Percentiles rank a stretch among this genome's conserved stretches.
phyloP scores from a whole-genome alignment of 1,284 basidiomycete species.

The Austroboletus niveus region DNA sequence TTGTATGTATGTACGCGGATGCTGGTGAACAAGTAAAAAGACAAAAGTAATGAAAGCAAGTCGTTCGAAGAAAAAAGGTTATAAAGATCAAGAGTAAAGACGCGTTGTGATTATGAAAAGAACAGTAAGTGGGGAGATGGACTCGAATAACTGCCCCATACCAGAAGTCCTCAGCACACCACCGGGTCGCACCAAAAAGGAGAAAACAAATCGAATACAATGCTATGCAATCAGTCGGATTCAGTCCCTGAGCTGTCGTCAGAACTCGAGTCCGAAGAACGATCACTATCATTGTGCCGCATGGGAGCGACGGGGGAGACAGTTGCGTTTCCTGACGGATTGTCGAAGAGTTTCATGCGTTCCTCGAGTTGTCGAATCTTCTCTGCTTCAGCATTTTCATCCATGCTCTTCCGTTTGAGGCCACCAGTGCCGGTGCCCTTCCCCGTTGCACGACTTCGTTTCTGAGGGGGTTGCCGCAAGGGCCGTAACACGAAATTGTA shows the following conservation, averaged over 20 bases:
- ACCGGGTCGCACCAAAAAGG: constrained; percentile 12
- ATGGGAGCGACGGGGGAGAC: constrained; percentile 35
- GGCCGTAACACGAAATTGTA: constrained; percentile 92
- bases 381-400: constrained; percentile 85
- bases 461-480: constrained; percentile 54
- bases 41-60: constrained; percentile 25
- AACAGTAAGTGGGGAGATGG: constrained; percentile 23
- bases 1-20: constrained; percentile 38
- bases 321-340: constrained; percentile 41
- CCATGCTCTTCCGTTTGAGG: constrained; percentile 88
- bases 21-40: constrained; percentile 22
- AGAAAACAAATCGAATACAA: constrained; percentile 13
- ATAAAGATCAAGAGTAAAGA: constrained; percentile 36
- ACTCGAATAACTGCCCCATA: constrained; percentile 4
- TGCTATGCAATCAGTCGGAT: constrained; percentile 56
- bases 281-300: constrained; percentile 59
- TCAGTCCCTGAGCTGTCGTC: constrained; percentile 80
- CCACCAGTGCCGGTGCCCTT: constrained; percentile 84
- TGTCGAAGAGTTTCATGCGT: constrained; percentile 73
- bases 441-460: constrained; percentile 61
- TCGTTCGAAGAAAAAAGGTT: constrained; percentile 30
- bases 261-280: constrained; percentile 74
- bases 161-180: constrained; percentile 22
- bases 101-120: constrained; percentile 22
- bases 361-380: constrained; percentile 87